phyloP scores from a whole-genome alignment of 2,329 filamentous ascomycete genomes.

The Cercospora sojina region DNA sequence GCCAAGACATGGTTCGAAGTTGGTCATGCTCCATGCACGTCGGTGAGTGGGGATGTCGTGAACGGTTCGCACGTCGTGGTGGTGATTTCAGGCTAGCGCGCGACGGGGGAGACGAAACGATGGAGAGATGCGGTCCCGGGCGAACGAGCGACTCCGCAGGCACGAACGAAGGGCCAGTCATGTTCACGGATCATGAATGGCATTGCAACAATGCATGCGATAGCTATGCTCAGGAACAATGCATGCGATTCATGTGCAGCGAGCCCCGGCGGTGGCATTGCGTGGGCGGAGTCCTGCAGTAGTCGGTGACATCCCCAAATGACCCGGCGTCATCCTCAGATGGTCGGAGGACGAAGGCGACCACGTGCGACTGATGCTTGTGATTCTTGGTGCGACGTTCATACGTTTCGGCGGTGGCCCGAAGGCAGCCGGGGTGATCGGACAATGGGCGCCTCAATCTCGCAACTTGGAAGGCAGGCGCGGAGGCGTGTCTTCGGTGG shows the following conservation, averaged over 20 bases:
- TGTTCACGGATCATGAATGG: neutral
- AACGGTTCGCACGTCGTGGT: neutral
- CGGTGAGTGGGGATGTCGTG: conserved; percentile 4
- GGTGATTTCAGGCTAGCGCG: neutral
- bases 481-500: conserved; percentile 18
- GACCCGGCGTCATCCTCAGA: neutral
- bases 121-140: neutral
- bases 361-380: conserved; percentile 9
- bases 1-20: neutral
- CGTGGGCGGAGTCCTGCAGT: conserved; percentile 13
- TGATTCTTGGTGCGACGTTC: neutral
- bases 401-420: neutral
- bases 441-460: conserved; percentile 2
- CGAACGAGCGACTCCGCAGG: neutral
- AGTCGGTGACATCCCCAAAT: neutral
- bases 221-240: neutral
- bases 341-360: conserved; percentile 6
- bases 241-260: neutral
- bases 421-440: neutral
- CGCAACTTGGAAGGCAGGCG: conserved; percentile 20
- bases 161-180: neutral
- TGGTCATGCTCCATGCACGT: conserved; percentile 6
- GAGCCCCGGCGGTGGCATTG: neutral
- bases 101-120: neutral
- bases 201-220: conserved; percentile 1